Evolutionary conservation across 768 basidiomycete genomes (phyloP).

Genomic region (Royoungia palumana): DNA sequence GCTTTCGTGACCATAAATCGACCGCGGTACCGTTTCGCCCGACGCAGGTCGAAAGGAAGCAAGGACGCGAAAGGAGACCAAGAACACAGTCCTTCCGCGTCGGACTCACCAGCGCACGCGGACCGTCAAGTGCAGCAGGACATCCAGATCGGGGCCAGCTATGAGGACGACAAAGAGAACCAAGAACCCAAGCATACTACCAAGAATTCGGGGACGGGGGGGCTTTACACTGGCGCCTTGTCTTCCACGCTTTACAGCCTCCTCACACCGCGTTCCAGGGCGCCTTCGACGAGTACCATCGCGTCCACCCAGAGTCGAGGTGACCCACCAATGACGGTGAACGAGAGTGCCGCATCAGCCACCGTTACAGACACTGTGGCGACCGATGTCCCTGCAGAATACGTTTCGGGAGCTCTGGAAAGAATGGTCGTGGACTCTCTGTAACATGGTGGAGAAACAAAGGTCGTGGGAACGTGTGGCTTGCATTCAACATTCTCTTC

Average conservation of each 20-base stretch:
- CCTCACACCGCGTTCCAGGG: slow-evolving; percentile 15
- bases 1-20: slow-evolving; percentile 21
- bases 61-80: neutral
- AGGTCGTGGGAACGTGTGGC: too few relatives aligned
- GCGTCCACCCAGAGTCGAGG: slow-evolving; percentile 5
- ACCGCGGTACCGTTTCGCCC: slow-evolving; percentile 18
- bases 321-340: neutral
- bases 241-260: slow-evolving; percentile 8
- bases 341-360: neutral
- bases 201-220: neutral
- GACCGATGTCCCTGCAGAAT: slow-evolving; percentile 5
- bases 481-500: too few relatives aligned
- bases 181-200: neutral
- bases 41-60: slow-evolving; percentile 9
- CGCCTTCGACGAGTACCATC: slow-evolving; percentile 23
- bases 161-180: slow-evolving; percentile 6
- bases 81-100: neutral
- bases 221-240: neutral
- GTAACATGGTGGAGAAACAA: neutral
- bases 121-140: neutral
- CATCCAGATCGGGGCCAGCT: neutral
- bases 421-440: slow-evolving; percentile 24
- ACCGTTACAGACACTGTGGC: neutral
- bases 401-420: slow-evolving; percentile 20
- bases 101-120: neutral